A percentile compares a stretch with the other conserved stretches of the same genome.
Conservation (phyloP, 305 asterid genomes). For the Fraxinus angustifolia region DNA sequence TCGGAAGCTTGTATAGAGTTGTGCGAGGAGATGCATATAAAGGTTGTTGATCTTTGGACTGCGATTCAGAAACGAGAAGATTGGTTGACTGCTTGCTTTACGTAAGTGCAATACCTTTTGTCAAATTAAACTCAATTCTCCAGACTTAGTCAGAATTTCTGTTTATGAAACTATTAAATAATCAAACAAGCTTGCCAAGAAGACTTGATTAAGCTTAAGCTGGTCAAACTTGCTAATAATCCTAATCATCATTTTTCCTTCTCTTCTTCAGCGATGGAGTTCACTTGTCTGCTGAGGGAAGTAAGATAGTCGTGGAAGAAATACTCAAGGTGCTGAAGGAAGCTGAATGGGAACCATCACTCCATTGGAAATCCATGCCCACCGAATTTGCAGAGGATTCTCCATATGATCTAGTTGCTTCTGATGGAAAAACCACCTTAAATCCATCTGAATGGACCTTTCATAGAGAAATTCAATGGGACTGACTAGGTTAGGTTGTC, state of each 20-base stretch:
- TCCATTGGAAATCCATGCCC: constrained; percentile 82
- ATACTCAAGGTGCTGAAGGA: constrained; percentile 75
- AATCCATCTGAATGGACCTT: constrained; percentile 85
- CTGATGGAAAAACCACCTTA: constrained; percentile 77
- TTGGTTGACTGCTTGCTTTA: constrained; percentile 70
- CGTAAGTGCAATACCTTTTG: constrained; percentile 48
- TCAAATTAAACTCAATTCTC: not conserved
- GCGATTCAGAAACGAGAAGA: constrained; percentile 78
- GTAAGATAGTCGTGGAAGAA: constrained; percentile 79
- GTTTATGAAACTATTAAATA: not conserved
- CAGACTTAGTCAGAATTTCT: not conserved
- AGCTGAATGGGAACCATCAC: constrained; percentile 81
- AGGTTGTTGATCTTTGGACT: constrained; percentile 77
- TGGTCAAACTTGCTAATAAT: not conserved
- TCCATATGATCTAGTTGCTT: constrained; percentile 65
- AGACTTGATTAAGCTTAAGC: not conserved
- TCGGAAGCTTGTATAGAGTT: constrained; percentile 84
- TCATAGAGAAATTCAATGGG: constrained; percentile 77
- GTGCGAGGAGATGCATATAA: constrained; percentile 65
- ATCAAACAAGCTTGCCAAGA: not conserved
- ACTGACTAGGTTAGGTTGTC: constrained; percentile 29
- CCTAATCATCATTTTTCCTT: not conserved
- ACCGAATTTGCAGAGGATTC: constrained; percentile 80
- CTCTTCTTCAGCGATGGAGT: constrained; percentile 62
- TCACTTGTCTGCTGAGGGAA: constrained; percentile 82